phyloP scores from a whole-genome alignment of 2,329 filamentous ascomycete genomes.

The Thielaviopsis populi region DNA sequence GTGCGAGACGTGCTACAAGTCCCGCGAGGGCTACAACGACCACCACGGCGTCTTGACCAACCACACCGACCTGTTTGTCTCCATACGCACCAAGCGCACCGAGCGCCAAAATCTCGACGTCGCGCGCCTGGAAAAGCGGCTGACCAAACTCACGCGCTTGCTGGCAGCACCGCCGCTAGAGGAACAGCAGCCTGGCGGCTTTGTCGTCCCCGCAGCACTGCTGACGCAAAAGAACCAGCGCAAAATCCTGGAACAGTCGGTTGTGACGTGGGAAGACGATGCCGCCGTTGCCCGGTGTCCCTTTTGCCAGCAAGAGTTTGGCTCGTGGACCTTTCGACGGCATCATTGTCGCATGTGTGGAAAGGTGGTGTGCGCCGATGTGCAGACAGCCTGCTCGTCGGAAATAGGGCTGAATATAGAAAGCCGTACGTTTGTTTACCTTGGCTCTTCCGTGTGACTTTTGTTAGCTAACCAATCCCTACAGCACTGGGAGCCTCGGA shows the following conservation, averaged over 20 bases:
- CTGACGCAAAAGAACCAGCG: conserved; percentile 58
- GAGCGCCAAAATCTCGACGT: conserved; percentile 80
- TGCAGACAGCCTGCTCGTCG: conserved; percentile 65
- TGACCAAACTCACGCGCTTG: conserved; percentile 78
- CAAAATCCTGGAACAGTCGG: conserved; percentile 73
- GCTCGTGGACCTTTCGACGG: conserved; percentile 77
- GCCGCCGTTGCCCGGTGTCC: conserved; percentile 65
- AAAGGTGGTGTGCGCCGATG: conserved; percentile 81
- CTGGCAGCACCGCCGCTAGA: conserved; percentile 62
- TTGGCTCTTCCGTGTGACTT: background rate
- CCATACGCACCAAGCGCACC: conserved; percentile 58
- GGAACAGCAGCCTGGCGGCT: conserved; percentile 35
- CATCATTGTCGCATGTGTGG: conserved; percentile 94
- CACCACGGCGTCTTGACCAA: conserved; percentile 57
- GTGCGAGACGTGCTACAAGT: conserved; percentile 99
- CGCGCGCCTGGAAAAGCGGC: conserved; percentile 74
- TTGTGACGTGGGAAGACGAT: conserved; percentile 94
- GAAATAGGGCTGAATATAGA: conserved; percentile 71
- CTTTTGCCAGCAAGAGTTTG: conserved; percentile 92
- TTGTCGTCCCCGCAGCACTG: conserved; percentile 39
- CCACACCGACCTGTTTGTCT: conserved; percentile 55
- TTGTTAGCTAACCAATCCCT: background rate
- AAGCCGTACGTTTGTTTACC: conserved; percentile 25
- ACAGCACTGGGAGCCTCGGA: conserved; percentile 26
- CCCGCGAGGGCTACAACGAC: conserved; percentile 87